Percentiles rank a stretch among this genome's conserved stretches.
Evolutionary conservation across 2,329 filamentous ascomycete genomes (phyloP).

Genomic region (Diaporthe sp.): DNA sequence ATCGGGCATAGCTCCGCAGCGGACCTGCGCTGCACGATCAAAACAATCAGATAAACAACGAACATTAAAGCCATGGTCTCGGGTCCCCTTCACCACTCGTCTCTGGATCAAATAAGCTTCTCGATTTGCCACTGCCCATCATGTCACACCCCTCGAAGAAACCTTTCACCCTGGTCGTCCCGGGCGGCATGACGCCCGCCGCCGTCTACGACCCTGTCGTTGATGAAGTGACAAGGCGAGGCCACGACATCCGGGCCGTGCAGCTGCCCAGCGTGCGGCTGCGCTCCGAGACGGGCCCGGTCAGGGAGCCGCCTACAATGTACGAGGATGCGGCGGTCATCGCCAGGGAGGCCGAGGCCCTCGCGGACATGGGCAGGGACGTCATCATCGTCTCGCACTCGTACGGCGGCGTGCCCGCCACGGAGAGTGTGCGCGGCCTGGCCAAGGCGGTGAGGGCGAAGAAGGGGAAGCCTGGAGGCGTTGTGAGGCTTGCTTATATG

Average conservation of each 20-base stretch:
- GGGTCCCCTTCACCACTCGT: neutral
- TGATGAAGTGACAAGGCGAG: neutral
- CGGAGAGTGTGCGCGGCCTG: conserved; percentile 23
- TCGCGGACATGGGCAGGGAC: conserved; percentile 48
- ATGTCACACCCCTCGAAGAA: neutral
- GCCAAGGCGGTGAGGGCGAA: conserved; percentile 5
- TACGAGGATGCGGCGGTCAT: conserved; percentile 51
- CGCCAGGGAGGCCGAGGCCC: conserved; percentile 46
- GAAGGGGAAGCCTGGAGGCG: conserved; percentile 27
- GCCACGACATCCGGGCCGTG: neutral
- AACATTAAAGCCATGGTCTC: neutral
- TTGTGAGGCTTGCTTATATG: conserved; percentile 33
- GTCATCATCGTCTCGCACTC: conserved; percentile 39
- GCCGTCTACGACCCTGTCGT: neutral
- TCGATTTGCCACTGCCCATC: neutral
- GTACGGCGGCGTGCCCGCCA: conserved; percentile 35
- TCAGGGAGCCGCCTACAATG: conserved; percentile 41
- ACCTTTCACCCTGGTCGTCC: neutral
- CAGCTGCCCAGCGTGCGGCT: neutral
- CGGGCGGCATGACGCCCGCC: neutral
- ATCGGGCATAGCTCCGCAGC: neutral
- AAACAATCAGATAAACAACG: neutral
- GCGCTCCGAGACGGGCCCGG: neutral
- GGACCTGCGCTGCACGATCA: neutral
- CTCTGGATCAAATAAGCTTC: neutral